A percentile compares a stretch with the other conserved stretches of the same genome.
These are phyloP conservation scores for Populus pruinosa DNA, from an alignment of 345 rosid species.

Conservation along the genomic window DNA sequence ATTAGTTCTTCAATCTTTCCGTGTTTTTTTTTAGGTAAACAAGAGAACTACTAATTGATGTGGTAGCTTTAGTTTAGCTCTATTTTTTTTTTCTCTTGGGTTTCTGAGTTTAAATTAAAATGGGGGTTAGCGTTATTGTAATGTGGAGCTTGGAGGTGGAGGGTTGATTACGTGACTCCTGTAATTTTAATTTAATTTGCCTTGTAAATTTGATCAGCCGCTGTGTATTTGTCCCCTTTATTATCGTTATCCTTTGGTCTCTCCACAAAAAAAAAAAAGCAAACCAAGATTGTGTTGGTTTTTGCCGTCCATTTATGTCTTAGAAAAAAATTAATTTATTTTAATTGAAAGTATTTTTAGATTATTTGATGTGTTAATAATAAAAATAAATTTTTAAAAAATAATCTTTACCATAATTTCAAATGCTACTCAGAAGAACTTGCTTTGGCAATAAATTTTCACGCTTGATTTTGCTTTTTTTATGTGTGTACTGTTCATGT, in stretches of 20 bases:
- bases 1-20: conserved; percentile 10
- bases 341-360: too few relatives aligned
- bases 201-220: conserved; percentile 39
- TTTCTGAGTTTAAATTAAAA: neutral
- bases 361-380: too few relatives aligned
- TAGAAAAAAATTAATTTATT: too few relatives aligned
- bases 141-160: neutral
- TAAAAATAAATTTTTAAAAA: too few relatives aligned
- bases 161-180: neutral
- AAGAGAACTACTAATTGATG: conserved; percentile 13
- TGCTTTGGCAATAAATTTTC: too few relatives aligned
- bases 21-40: neutral
- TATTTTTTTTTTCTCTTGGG: neutral
- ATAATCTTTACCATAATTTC: too few relatives aligned
- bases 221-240: conserved; percentile 14
- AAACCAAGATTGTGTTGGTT: too few relatives aligned
- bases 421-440: too few relatives aligned
- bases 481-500: neutral
- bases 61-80: conserved; percentile 5
- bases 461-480: neutral
- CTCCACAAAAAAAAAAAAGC: neutral
- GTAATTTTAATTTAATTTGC: conserved; percentile 31
- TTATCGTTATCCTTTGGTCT: neutral
- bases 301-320: too few relatives aligned
- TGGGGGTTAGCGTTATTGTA: conserved; percentile 11